Evolutionary conservation across 139 green algal species (phyloP).

Genomic region (Trebouxia sp.): DNA sequence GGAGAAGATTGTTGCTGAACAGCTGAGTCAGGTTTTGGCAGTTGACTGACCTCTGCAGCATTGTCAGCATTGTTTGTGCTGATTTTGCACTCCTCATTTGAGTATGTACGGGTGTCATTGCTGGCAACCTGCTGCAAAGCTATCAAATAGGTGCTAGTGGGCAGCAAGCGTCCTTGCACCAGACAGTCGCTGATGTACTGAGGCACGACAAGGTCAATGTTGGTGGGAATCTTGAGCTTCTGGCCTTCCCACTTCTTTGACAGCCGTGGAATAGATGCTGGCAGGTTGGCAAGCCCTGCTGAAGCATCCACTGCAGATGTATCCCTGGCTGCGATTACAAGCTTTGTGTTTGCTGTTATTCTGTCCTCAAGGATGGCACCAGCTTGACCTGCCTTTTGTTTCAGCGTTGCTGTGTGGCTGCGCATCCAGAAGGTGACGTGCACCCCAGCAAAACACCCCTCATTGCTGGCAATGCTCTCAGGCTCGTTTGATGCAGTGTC

Average conservation of each 20-base stretch:
- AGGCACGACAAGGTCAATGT: background rate
- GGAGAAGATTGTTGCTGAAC: background rate
- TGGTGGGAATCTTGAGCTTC: background rate
- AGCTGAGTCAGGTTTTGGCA: background rate
- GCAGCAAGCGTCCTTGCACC: background rate
- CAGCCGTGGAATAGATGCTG: background rate
- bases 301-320: conserved; percentile 10
- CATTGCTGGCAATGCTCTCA: no score
- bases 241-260: conserved; percentile 14
- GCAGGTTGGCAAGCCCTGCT: background rate
- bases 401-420: conserved; percentile 1
- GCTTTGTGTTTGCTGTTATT: background rate
- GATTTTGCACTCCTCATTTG: background rate
- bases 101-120: conserved; percentile 21
- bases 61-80: background rate
- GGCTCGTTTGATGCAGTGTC: no score
- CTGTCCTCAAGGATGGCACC: background rate
- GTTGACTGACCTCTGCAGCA: background rate
- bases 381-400: conserved; percentile 3
- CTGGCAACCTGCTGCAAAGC: conserved; percentile 1
- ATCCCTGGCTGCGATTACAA: background rate
- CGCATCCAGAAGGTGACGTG: background rate
- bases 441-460: background rate
- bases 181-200: conserved; percentile 15
- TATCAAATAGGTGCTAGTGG: background rate